Evolutionary conservation across 2,329 filamentous ascomycete genomes (phyloP).

Genomic region (Grosmannia huntii): DNA sequence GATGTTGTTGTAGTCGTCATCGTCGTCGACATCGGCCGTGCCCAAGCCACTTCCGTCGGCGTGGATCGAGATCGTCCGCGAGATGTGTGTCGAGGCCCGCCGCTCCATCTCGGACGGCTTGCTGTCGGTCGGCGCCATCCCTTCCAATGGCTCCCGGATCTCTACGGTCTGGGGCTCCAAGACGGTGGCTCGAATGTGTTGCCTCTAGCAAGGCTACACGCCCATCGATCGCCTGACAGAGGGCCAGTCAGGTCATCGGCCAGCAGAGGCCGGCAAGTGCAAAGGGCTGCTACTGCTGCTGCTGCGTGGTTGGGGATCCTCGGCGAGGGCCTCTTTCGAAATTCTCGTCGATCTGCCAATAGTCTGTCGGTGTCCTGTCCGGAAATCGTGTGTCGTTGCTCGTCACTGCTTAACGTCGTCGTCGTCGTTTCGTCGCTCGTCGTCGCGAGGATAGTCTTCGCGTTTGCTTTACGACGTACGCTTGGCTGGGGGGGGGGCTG

Average conservation of each 20-base stretch:
- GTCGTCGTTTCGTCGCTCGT: neutral
- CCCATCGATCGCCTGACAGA: neutral
- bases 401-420: neutral
- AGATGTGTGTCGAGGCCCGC: constrained; percentile 8
- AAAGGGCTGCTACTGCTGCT: neutral
- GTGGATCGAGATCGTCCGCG: constrained; percentile 7
- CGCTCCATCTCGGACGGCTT: constrained; percentile 13
- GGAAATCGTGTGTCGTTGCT: neutral
- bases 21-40: neutral
- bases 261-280: neutral
- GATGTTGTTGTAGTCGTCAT: constrained; percentile 5
- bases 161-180: neutral
- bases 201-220: neutral
- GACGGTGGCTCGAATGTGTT: neutral
- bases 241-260: neutral
- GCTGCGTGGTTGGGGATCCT: neutral
- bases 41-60: neutral
- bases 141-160: neutral
- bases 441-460: neutral
- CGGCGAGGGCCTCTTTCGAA: neutral
- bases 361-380: neutral
- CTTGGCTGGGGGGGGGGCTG: neutral
- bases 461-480: neutral
- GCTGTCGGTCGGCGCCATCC: constrained; percentile 11
- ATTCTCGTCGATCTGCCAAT: too few species aligned